Evolutionary conservation across 2,329 filamentous ascomycete species (phyloP), one percentile per base, ranked within the genome.

Genomic region (Neonectria faginata): DNA sequence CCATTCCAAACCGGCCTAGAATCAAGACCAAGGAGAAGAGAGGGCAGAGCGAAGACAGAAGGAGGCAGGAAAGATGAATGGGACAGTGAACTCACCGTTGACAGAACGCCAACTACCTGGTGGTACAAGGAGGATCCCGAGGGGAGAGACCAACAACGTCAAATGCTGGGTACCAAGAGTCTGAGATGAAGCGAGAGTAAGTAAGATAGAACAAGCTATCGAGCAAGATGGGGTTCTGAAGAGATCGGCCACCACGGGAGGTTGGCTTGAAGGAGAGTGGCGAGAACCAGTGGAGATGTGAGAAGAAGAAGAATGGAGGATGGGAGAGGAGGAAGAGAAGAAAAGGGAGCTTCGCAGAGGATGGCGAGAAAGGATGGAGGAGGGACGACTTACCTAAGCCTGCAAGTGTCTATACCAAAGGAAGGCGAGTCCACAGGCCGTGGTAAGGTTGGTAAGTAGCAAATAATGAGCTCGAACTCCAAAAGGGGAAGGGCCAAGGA

Each of bases 201-300:
- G 82, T 83, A 84, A 84, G 82, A 86, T 85, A 83, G 84, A 83
- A 82, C 82, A 79, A 85, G 84, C 83, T 87, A 86, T 83, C 81
- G 79, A 86, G 84, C 85, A 87, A 87, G 82, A 84, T 84, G 82
- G 78, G 78, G 76, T 72, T 73, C 70, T 70, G 74, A 75, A 76
- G 74, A 76, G 74, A 75, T 75, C 64, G 66, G 71, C 66, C 57
- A 66, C 71, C 65, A 75, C 76, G 60, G 57, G 58, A 57, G 66
- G 63, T 66, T 70, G 65, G 66, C 48, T 64, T 67, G 71, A 81
- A 83, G 44, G 81, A 81, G 81, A 80, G 74, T 79, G 78, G 75
- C 76, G 60, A 78, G 79, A 77, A 65, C 74, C 76, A 77, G 74
- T 77, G 81, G 79, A 78, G 57, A 64, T 59, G 57, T 66, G 60